Conservation (phyloP, 1,139 yeast species). For the Blastobotrys indianensis region DNA sequence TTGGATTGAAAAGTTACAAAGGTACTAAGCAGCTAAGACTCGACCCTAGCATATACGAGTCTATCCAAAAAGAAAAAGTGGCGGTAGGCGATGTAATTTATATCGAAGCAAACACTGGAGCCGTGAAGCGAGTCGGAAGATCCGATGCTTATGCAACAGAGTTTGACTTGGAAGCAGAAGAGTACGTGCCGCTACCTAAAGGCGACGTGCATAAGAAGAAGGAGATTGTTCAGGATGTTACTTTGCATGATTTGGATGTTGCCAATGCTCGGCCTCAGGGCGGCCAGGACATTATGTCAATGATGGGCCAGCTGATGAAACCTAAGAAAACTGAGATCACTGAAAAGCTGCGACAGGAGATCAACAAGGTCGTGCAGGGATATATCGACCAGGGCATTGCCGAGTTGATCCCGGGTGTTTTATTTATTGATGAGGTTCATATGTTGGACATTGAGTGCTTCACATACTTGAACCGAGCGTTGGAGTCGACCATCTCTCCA, state of each 20-base stretch:
- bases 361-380: constrained; percentile 90
- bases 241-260: constrained; percentile 90
- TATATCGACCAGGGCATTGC: constrained; percentile 98
- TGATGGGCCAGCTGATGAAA: constrained; percentile 97
- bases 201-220: constrained; percentile 98
- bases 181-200: constrained; percentile 95
- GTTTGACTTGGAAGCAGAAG: constrained; percentile 96
- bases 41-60: constrained; percentile 93
- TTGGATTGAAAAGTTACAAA: constrained; percentile 91
- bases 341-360: constrained; percentile 87
- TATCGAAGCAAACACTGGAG: constrained; percentile 95
- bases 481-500: constrained; percentile 89
- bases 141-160: constrained; percentile 98
- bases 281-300: constrained; percentile 94
- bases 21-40: constrained; percentile 90
- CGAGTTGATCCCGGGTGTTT: constrained; percentile 94
- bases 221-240: constrained; percentile 95
- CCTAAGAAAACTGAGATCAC: constrained; percentile 98
- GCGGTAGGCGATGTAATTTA: constrained; percentile 95
- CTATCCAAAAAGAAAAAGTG: constrained; percentile 92
- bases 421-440: constrained; percentile 95
- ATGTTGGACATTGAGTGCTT: constrained; percentile 96
- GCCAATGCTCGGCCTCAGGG: constrained; percentile 98
- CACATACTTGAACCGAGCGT: constrained; percentile 87
- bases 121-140: constrained; percentile 95